These are phyloP conservation scores for Wickerhamomyces sp. DNA, from an alignment of 1,139 yeast genomes.

Conservation along the genomic window DNA sequence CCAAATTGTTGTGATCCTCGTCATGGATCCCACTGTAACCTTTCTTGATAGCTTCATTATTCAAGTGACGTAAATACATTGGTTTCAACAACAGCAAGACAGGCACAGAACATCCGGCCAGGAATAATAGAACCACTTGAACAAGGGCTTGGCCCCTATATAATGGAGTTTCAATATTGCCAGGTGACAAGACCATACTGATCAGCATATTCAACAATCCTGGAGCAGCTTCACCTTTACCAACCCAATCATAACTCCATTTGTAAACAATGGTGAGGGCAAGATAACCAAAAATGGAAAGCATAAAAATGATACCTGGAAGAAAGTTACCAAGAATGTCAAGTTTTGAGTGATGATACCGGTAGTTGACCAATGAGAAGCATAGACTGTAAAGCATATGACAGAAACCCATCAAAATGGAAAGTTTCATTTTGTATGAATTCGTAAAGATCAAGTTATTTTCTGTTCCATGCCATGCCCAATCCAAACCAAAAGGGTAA, in stretches of 20 bases:
- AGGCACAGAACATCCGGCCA: conserved; percentile 73
- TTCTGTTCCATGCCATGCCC: conserved; percentile 81
- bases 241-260: conserved; percentile 76
- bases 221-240: conserved; percentile 67
- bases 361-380: conserved; percentile 63
- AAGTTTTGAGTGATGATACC: conserved; percentile 50
- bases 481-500: conserved; percentile 66
- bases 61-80: conserved; percentile 34
- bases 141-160: conserved; percentile 59
- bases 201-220: conserved; percentile 77
- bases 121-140: conserved; percentile 51
- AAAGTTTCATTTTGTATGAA: conserved; percentile 78
- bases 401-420: conserved; percentile 71
- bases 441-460: conserved; percentile 68
- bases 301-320: conserved; percentile 80
- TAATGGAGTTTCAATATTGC: conserved; percentile 60
- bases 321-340: conserved; percentile 74
- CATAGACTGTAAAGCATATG: conserved; percentile 74
- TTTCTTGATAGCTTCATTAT: conserved; percentile 14
- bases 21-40: conserved; percentile 23
- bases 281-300: conserved; percentile 75
- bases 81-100: conserved; percentile 71
- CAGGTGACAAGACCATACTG: conserved; percentile 77
- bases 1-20: conserved; percentile 31
- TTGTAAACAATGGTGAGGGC: conserved; percentile 69